A percentile compares a stretch with the other conserved stretches of the same genome.
Conservation (phyloP, 257 asterid genomes). For the Ilex aquifolium region DNA sequence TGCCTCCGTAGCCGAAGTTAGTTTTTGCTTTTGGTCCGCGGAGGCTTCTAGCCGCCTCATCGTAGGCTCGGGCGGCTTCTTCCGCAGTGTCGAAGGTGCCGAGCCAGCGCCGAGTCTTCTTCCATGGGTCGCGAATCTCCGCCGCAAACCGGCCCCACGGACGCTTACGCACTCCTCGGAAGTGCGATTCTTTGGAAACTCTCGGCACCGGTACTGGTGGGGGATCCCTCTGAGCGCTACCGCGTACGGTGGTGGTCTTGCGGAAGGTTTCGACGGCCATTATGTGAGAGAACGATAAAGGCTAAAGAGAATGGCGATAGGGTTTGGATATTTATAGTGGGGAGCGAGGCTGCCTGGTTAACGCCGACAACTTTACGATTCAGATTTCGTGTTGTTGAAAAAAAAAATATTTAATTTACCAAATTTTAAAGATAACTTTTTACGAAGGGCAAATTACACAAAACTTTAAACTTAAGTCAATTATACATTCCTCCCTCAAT, state of each 20-base stretch:
- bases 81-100: constrained; percentile 73
- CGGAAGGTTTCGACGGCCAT: not conserved
- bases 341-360: too few species aligned
- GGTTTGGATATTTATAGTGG: constrained; percentile 32
- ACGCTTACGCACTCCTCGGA: constrained; percentile 67
- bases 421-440: too few species aligned
- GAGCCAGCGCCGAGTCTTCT: constrained; percentile 63
- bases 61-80: constrained; percentile 69
- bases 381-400: too few species aligned
- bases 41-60: constrained; percentile 47
- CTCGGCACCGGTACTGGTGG: constrained; percentile 10
- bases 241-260: constrained; percentile 11
- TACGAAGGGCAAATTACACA: too few species aligned
- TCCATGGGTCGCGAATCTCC: constrained; percentile 73
- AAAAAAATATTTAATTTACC: too few species aligned
- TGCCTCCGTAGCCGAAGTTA: constrained; percentile 31
- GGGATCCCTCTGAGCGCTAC: constrained; percentile 9
- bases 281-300: not conserved
- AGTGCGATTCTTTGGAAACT: constrained; percentile 21
- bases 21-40: constrained; percentile 65
- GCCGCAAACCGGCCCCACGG: constrained; percentile 72
- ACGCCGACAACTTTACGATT: too few species aligned
- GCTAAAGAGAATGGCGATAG: not conserved
- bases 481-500: too few species aligned
- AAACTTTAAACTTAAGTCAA: too few species aligned